A percentile compares a stretch with the other conserved stretches of the same genome.
Conservation (phyloP, 1,284 basidiomycete species). For the Rhizopogon parksii region DNA sequence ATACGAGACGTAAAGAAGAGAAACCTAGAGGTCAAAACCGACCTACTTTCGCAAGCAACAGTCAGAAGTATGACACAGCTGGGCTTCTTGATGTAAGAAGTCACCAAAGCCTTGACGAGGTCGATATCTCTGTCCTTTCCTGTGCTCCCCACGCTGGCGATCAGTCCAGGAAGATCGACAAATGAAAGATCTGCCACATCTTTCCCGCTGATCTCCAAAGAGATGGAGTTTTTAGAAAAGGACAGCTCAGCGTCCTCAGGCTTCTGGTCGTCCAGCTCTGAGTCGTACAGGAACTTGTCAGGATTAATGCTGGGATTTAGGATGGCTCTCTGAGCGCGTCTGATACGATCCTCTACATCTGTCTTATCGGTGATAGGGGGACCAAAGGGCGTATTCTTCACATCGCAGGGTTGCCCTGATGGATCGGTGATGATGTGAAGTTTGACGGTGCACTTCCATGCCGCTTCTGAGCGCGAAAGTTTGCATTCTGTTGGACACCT, state of each 20-base stretch:
- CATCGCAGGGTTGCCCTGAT: constrained; percentile 35
- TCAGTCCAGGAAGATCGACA: constrained; percentile 48
- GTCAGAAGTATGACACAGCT: constrained; percentile 67
- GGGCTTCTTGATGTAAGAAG: constrained; percentile 51
- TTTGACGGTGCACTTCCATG: constrained; percentile 58
- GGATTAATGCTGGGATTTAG: constrained; percentile 47
- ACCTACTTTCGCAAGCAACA: constrained; percentile 63
- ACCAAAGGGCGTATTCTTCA: constrained; percentile 46
- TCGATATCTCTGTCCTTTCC: constrained; percentile 51
- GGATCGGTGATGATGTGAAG: constrained; percentile 47
- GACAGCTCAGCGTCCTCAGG: constrained; percentile 34
- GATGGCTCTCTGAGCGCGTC: constrained; percentile 65
- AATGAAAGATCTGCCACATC: constrained; percentile 70
- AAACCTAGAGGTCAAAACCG: background rate
- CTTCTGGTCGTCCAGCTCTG: constrained; percentile 21
- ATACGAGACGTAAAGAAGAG: background rate
- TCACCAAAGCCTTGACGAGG: constrained; percentile 55
- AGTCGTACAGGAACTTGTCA: constrained; percentile 33
- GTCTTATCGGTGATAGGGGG: constrained; percentile 40
- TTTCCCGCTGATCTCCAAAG: constrained; percentile 58
- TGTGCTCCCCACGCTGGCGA: constrained; percentile 48
- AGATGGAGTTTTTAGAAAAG: constrained; percentile 62
- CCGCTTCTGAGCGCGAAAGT: constrained; percentile 36
- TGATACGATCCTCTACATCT: constrained; percentile 58
- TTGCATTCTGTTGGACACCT: constrained; percentile 73